Percentiles rank a stretch among this genome's conserved stretches.
phyloP scores from a whole-genome alignment of 1,284 basidiomycete genomes.

The Ganoderma lucidum region DNA sequence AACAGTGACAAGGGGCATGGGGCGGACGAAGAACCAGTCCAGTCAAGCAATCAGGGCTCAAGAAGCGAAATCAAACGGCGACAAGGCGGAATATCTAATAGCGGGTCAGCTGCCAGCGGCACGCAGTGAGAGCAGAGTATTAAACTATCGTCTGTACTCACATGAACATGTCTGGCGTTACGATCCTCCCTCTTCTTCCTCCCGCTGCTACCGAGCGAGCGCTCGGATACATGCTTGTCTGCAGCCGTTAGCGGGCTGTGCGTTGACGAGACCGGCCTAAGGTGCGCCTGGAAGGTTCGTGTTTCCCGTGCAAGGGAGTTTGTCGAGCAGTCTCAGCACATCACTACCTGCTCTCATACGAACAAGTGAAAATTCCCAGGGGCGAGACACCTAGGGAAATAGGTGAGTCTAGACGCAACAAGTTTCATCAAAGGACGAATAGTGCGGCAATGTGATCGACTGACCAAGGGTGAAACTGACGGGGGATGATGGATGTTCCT shows the following conservation, averaged over 20 bases:
- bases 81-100: no score
- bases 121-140: not conserved
- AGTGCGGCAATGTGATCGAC: not conserved
- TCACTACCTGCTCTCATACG: not conserved
- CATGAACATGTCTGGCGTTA: not conserved
- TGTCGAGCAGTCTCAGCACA: not conserved
- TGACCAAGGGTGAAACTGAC: not conserved
- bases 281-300: slow-evolving; percentile 15
- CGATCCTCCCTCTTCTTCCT: not conserved
- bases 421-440: not conserved
- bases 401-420: not conserved
- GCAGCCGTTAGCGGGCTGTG: not conserved
- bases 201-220: not conserved
- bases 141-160: not conserved
- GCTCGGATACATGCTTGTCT: not conserved
- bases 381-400: not conserved
- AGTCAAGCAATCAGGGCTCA: not conserved
- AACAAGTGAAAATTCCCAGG: not conserved
- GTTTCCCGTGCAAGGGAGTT: slow-evolving; percentile 8
- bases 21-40: not conserved
- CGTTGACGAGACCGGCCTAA: slow-evolving; percentile 15
- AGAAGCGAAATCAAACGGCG: no score
- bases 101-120: no score
- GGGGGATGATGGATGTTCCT: not conserved
- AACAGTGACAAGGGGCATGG: no score